phyloP scores from a whole-genome alignment of 306 rosid genomes.

The Vigna angularis region DNA sequence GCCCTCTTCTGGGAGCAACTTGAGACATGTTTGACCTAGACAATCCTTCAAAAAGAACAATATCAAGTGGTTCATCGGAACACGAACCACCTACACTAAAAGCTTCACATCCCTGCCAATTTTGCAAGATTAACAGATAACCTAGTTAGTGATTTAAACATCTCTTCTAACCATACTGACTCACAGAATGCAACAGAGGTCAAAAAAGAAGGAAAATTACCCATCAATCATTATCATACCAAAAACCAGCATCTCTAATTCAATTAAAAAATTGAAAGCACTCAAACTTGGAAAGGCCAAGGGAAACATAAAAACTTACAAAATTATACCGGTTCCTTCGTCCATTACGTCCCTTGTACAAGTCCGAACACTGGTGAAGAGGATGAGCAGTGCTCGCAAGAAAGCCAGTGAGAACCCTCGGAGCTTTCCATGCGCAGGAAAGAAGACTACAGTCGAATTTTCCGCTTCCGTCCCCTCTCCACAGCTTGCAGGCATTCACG shows the following conservation, averaged over 20 bases:
- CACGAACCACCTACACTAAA: constrained; percentile 57
- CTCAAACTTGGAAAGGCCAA: constrained; percentile 38
- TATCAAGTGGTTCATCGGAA: constrained; percentile 58
- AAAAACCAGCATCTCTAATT: constrained; percentile 9
- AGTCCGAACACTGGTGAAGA: constrained; percentile 57
- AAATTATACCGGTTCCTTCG: constrained; percentile 69
- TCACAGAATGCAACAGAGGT: not conserved
- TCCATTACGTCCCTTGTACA: constrained; percentile 51
- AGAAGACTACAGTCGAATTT: constrained; percentile 80
- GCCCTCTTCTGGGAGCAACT: constrained; percentile 60
- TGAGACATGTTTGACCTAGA: constrained; percentile 60
- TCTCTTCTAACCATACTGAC: not conserved
- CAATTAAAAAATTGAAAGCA: constrained; percentile 25
- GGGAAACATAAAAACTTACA: constrained; percentile 70
- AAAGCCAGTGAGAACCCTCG: constrained; percentile 90
- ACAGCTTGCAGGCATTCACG: constrained; percentile 78
- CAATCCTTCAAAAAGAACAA: constrained; percentile 55
- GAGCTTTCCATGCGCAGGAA: constrained; percentile 94
- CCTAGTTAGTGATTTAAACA: constrained; percentile 39
- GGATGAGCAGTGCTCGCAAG: constrained; percentile 91
- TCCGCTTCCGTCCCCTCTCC: constrained; percentile 82
- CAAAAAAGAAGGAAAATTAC: not conserved
- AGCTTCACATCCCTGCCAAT: constrained; percentile 71
- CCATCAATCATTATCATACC: constrained; percentile 3
- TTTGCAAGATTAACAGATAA: constrained; percentile 38